A percentile compares a stretch with the other conserved stretches of the same genome.
phyloP scores from a whole-genome alignment of 192 early-diverging fungal genomes.

The Jimgerdemannia flammicorona region DNA sequence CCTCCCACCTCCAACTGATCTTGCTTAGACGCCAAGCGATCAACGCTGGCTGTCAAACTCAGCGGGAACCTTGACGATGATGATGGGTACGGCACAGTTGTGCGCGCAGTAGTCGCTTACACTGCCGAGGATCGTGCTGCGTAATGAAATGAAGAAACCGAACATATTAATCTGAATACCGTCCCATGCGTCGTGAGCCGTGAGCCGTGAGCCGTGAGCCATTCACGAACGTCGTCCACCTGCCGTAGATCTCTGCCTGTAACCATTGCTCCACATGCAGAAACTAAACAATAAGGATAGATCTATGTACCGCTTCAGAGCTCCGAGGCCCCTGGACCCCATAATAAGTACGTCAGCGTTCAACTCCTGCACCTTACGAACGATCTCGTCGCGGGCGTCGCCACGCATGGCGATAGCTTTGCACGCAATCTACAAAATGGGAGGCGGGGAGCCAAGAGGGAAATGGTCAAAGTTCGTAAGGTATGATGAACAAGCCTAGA shows the following conservation, averaged over 20 bases:
- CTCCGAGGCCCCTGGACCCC: conserved; percentile 57
- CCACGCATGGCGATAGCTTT: conserved; percentile 57
- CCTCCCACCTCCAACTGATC: too few relatives aligned
- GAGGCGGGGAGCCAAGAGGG: too few relatives aligned
- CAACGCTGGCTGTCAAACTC: neutral
- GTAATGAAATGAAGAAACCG: neutral
- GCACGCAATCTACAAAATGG: conserved; percentile 28
- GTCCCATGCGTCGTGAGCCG: too few relatives aligned
- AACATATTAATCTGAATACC: too few relatives aligned
- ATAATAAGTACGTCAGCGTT: conserved; percentile 57
- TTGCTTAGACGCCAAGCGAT: too few relatives aligned
- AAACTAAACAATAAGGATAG: too few relatives aligned
- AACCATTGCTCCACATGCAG: too few relatives aligned
- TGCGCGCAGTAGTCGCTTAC: conserved; percentile 45
- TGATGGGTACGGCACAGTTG: conserved; percentile 29
- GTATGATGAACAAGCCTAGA: too few relatives aligned
- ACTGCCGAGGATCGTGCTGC: conserved; percentile 42
- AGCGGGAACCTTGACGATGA: conserved; percentile 22
- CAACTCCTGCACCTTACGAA: conserved; percentile 52
- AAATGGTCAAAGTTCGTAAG: too few relatives aligned
- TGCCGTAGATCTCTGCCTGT: too few relatives aligned
- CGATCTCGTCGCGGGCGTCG: conserved; percentile 59
- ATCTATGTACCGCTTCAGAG: conserved; percentile 37
- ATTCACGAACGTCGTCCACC: too few relatives aligned
- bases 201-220: too few relatives aligned